Evolutionary conservation across 768 basidiomycete species (phyloP).

Genomic region (Naganishia kalamii): DNA sequence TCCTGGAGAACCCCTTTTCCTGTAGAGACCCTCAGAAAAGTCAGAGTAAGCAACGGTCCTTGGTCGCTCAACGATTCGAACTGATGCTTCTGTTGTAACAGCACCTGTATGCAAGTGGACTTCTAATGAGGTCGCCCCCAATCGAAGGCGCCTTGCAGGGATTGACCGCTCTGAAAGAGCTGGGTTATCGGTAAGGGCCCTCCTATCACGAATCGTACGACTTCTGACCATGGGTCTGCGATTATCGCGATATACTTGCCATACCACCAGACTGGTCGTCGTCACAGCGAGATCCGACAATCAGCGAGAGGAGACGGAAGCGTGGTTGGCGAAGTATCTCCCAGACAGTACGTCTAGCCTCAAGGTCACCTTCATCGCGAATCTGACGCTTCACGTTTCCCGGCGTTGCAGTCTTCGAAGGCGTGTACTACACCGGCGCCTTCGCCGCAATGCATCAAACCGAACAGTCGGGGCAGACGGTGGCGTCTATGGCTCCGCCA

Average conservation of each 20-base stretch:
- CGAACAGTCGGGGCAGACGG: not conserved
- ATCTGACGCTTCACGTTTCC: not conserved
- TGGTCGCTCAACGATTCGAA: not conserved
- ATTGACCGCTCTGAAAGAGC: slow-evolving; percentile 53
- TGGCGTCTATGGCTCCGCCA: slow-evolving; percentile 11
- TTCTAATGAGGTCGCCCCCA: slow-evolving; percentile 42
- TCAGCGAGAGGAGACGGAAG: slow-evolving; percentile 57
- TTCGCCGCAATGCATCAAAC: slow-evolving; percentile 48
- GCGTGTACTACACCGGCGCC: slow-evolving; percentile 64
- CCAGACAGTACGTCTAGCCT: slow-evolving; percentile 50
- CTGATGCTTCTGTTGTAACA: not conserved
- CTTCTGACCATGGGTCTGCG: not conserved
- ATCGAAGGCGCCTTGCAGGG: slow-evolving; percentile 22
- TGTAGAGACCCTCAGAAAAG: slow-evolving; percentile 14
- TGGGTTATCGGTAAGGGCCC: slow-evolving; percentile 54
- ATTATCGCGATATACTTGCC: not conserved
- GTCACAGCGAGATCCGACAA: slow-evolving; percentile 66
- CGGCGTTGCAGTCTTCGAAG: slow-evolving; percentile 38
- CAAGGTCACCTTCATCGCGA: not conserved
- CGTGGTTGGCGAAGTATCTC: slow-evolving; percentile 63
- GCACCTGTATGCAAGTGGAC: slow-evolving; percentile 32
- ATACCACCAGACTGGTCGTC: slow-evolving; percentile 53
- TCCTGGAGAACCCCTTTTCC: not conserved
- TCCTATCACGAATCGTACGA: not conserved
- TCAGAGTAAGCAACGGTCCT: slow-evolving; percentile 14